Evolutionary conservation across 352 stramenopile genomes (phyloP).

Genomic region (Aphanomyces stellatus): DNA sequence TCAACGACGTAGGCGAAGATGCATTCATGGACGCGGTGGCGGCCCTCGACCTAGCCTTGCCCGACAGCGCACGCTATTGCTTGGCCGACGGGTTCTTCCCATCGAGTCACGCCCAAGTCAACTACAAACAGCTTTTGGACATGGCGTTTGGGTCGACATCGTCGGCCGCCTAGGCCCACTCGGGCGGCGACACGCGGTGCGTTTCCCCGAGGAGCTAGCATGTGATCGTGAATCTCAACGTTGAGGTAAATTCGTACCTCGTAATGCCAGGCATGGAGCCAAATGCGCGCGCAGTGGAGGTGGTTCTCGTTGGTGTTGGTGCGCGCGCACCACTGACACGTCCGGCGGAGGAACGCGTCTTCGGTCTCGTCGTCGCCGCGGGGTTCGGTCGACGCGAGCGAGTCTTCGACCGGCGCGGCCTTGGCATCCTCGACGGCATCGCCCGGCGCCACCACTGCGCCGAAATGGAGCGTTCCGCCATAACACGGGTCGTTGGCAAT

Average conservation of each 20-base stretch:
- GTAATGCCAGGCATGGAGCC: conserved; percentile 82
- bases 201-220: conserved; percentile 55
- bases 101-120: conserved; percentile 54
- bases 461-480: conserved; percentile 90
- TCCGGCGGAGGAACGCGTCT: conserved; percentile 65
- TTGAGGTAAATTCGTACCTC: conserved; percentile 35
- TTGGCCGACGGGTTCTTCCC: conserved; percentile 66
- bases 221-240: not conserved
- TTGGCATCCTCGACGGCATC: conserved; percentile 28
- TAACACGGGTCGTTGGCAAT: conserved; percentile 98
- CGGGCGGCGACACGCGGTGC: conserved; percentile 47
- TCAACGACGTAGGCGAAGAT: conserved; percentile 53
- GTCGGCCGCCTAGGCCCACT: conserved; percentile 30
- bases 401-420: conserved; percentile 24
- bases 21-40: conserved; percentile 69
- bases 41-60: conserved; percentile 44
- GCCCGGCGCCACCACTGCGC: conserved; percentile 35
- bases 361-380: conserved; percentile 51
- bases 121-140: conserved; percentile 63
- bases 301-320: conserved; percentile 63
- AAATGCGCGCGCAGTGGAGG: conserved; percentile 77
- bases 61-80: conserved; percentile 63
- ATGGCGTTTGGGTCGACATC: conserved; percentile 36
- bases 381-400: conserved; percentile 45
- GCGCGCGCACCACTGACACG: conserved; percentile 53